Percentiles rank a stretch among this genome's conserved stretches.
Conservation (phyloP, 1,284 basidiomycete species). For the Cerrena zonata region DNA sequence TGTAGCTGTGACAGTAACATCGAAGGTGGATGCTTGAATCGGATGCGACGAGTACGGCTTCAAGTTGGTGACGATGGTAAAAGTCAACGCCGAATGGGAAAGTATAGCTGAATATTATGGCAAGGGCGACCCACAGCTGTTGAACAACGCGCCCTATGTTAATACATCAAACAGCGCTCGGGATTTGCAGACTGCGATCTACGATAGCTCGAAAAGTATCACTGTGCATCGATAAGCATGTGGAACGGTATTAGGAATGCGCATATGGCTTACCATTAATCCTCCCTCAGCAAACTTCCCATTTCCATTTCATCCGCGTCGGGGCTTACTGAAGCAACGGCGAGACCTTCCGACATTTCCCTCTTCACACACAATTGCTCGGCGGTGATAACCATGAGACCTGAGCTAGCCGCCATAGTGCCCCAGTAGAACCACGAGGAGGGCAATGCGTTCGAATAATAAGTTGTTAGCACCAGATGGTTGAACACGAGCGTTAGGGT, state of each 20-base stretch:
- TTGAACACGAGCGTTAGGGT: constrained; percentile 83
- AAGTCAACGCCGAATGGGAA: background rate
- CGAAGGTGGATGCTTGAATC: background rate
- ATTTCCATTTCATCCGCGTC: constrained; percentile 50
- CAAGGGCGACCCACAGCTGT: too few relatives aligned
- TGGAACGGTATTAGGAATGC: background rate
- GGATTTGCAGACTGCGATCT: background rate
- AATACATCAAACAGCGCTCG: background rate
- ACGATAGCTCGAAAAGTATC: background rate
- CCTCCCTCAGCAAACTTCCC: constrained; percentile 41
- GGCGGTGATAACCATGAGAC: constrained; percentile 72
- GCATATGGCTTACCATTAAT: constrained; percentile 10
- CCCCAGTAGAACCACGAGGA: constrained; percentile 87
- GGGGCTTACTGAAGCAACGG: constrained; percentile 40
- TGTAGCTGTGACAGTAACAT: background rate
- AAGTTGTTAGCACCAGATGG: constrained; percentile 87
- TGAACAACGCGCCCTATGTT: too few relatives aligned
- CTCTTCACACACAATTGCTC: constrained; percentile 90
- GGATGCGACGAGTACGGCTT: background rate
- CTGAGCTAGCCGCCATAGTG: constrained; percentile 66
- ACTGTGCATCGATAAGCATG: background rate
- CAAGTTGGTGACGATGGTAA: background rate
- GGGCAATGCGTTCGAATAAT: constrained; percentile 83
- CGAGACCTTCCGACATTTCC: constrained; percentile 86
- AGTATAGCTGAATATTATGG: too few relatives aligned